These are phyloP conservation scores for Baudoinia panamericana DNA, from an alignment of 495 filamentous ascomycete species.

Conservation along the genomic window DNA sequence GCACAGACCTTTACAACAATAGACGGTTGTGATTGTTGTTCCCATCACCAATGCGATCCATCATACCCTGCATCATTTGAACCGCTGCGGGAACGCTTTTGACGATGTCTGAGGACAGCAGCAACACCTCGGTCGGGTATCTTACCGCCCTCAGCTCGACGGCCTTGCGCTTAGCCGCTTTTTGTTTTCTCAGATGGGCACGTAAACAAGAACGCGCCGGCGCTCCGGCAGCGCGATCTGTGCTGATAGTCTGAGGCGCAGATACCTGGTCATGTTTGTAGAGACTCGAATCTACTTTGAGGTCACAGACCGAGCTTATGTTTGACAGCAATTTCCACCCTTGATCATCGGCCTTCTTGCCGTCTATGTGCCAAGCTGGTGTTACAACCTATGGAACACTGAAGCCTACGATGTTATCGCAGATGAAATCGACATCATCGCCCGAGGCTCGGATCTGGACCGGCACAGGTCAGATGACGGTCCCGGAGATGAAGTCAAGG, in stretches of 20 bases:
- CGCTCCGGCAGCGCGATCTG: not conserved
- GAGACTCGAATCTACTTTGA: not conserved
- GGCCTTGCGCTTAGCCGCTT: conserved; percentile 45
- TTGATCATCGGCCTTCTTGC: conserved; percentile 56
- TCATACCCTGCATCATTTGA: too few species aligned
- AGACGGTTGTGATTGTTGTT: too few species aligned
- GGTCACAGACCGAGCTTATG: conserved; percentile 17
- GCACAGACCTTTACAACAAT: too few species aligned
- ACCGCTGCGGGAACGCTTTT: too few species aligned
- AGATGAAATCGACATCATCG: conserved; percentile 46
- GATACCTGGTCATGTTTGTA: conserved; percentile 47
- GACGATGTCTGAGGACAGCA: not conserved
- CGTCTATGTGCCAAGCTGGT: conserved; percentile 58
- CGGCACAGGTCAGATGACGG: conserved; percentile 19
- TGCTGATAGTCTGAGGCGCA: conserved; percentile 22
- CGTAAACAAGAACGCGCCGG: conserved; percentile 18
- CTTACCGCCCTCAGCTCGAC: conserved; percentile 45
- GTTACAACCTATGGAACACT: conserved; percentile 43
- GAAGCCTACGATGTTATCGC: conserved; percentile 45
- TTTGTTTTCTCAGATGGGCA: conserved; percentile 84
- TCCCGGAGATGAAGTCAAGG: conserved; percentile 22
- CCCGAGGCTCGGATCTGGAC: conserved; percentile 28
- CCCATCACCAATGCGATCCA: too few species aligned
- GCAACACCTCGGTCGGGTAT: conserved; percentile 11
- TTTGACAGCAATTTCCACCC: conserved; percentile 42